Evolutionary conservation across 352 stramenopile species (phyloP).

Genomic region (Globisporangium emineosum): DNA sequence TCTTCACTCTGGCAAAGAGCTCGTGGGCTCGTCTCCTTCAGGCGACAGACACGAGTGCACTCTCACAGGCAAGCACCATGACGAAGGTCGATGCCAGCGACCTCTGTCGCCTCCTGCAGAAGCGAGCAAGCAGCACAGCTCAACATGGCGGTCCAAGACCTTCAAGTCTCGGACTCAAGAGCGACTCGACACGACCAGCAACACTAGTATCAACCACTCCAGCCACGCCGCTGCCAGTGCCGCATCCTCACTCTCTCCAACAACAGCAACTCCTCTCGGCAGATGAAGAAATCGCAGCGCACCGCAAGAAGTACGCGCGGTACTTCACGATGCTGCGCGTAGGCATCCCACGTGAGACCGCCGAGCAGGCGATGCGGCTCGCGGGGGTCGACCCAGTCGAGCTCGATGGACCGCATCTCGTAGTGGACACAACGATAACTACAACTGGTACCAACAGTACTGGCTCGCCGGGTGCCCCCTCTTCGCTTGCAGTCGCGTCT

Average conservation of each 20-base stretch:
- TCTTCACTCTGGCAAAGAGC: not conserved
- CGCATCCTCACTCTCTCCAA: not conserved
- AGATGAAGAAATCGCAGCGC: slow-evolving; percentile 32
- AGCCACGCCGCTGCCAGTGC: not conserved
- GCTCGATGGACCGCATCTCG: slow-evolving; percentile 15
- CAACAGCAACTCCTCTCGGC: not conserved
- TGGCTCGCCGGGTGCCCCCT: not conserved
- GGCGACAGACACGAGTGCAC: not conserved
- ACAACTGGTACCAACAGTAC: not conserved
- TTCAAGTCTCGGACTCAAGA: not conserved
- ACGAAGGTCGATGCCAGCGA: slow-evolving; percentile 1
- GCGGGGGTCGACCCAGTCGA: slow-evolving; percentile 33
- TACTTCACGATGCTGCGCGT: slow-evolving; percentile 57
- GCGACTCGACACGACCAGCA: not conserved
- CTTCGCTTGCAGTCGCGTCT: not conserved
- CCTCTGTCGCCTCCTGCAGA: slow-evolving; percentile 7
- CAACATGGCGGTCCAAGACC: not conserved
- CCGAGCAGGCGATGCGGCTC: slow-evolving; percentile 50
- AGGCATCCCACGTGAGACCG: slow-evolving; percentile 36
- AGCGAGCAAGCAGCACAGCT: slow-evolving; percentile 1
- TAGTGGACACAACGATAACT: not conserved
- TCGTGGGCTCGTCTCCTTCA: not conserved
- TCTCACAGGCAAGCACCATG: not conserved
- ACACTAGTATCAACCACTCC: not conserved
- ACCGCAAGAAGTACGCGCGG: slow-evolving; percentile 36